Evolutionary conservation across 371 early-diverging fungal genomes (phyloP).

Genomic region (Spiromyces aspiralis): DNA sequence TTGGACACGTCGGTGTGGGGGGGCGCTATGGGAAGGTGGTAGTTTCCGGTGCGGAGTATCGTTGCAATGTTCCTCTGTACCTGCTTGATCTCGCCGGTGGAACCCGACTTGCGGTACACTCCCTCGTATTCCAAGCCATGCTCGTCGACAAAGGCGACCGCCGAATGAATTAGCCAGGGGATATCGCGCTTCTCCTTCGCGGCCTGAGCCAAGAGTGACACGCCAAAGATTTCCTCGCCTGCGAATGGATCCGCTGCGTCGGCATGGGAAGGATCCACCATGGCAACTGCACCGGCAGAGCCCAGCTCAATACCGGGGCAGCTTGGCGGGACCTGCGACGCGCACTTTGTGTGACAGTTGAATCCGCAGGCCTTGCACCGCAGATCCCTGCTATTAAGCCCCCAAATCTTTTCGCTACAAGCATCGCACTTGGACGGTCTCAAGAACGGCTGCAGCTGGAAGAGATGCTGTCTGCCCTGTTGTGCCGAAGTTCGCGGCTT

Average conservation of each 20-base stretch:
- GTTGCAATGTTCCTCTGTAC: conserved; percentile 31
- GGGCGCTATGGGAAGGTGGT: conserved; percentile 8
- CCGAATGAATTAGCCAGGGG: conserved; percentile 58
- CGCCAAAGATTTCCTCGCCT: neutral
- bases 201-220: neutral
- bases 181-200: conserved; percentile 14
- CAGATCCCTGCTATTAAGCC: conserved; percentile 45
- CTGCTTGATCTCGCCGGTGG: conserved; percentile 57
- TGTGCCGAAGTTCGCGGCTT: no score
- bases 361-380: conserved; percentile 51
- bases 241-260: neutral
- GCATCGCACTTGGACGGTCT: conserved; percentile 55
- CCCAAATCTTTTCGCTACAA: conserved; percentile 77
- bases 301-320: conserved; percentile 13
- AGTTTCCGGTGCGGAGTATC: conserved; percentile 7
- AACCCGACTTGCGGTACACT: conserved; percentile 85
- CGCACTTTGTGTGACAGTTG: conserved; percentile 43
- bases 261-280: neutral
- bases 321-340: conserved; percentile 14
- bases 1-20: conserved; percentile 26
- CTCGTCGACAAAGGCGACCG: conserved; percentile 61
- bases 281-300: neutral
- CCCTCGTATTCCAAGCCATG: conserved; percentile 73
- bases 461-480: conserved; percentile 30
- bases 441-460: conserved; percentile 37